A percentile compares a stretch with the other conserved stretches of the same genome.
These are phyloP conservation scores for Chalara sp. DNA, from an alignment of 2,329 filamentous ascomycete species.

Conservation along the genomic window DNA sequence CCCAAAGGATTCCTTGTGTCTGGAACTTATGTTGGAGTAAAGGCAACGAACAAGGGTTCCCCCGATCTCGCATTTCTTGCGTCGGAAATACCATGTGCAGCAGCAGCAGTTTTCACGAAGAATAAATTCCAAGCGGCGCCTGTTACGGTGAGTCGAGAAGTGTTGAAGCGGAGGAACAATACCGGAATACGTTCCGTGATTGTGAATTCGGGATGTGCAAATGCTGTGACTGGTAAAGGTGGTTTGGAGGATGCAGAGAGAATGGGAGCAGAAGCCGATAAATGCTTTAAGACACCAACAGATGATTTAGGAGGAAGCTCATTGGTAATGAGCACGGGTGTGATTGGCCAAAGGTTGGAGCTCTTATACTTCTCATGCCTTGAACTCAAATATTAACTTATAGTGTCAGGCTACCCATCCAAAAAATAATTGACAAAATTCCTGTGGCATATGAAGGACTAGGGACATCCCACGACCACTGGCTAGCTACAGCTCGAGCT, in stretches of 20 bases:
- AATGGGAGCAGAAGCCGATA: slow-evolving; percentile 77
- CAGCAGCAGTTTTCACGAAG: slow-evolving; percentile 91
- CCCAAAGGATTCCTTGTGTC: slow-evolving; percentile 84
- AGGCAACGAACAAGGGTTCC: slow-evolving; percentile 83
- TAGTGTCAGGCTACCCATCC: slow-evolving; percentile 65
- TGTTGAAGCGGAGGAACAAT: slow-evolving; percentile 60
- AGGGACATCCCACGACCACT: slow-evolving; percentile 70
- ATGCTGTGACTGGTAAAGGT: slow-evolving; percentile 88
- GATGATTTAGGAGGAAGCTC: slow-evolving; percentile 50
- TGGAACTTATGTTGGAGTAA: slow-evolving; percentile 87
- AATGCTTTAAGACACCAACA: slow-evolving; percentile 43
- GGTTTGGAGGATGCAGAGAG: slow-evolving; percentile 80
- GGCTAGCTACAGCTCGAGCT: slow-evolving; percentile 77
- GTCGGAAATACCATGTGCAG: slow-evolving; percentile 79
- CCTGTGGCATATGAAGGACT: slow-evolving; percentile 68
- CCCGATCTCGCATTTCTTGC: slow-evolving; percentile 85
- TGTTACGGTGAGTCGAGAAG: slow-evolving; percentile 74
- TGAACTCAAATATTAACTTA: background rate
- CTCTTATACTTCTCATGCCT: background rate
- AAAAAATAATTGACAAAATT: slow-evolving; percentile 80
- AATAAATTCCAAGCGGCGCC: slow-evolving; percentile 98
- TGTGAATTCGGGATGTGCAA: slow-evolving; percentile 93
- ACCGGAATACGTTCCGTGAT: slow-evolving; percentile 73
- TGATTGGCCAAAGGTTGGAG: slow-evolving; percentile 79
- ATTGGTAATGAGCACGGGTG: slow-evolving; percentile 97